Base-by-base conservation (phyloP, 352 stramenopile species). In the Phytophthora boehmeriae region DNA sequence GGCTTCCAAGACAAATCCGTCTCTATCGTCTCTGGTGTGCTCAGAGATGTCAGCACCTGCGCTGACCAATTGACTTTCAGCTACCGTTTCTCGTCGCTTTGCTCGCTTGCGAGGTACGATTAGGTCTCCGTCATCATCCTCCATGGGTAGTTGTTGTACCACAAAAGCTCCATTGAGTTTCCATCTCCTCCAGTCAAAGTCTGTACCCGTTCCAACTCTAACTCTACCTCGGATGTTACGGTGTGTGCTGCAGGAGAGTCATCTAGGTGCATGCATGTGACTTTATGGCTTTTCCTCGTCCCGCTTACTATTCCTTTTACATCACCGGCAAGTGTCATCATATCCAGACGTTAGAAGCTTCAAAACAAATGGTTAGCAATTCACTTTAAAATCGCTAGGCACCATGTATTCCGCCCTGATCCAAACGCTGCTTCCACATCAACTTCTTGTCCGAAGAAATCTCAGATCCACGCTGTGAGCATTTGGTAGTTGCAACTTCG, bases 401-500 rank as follows among this genome's bases (percentile, higher is more conserved):
- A 63, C 46, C 54, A 53, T 60, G 23, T 32, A 36, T 4, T 4
- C 52, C 17, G n/a, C 43, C 19, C 11, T 27, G 28, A 5, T 70
- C 28, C 6, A 77, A 30, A 46, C 6, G 13, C 22, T 52, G 47
- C 13, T 63, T 22, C 67, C 63, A 85, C 25, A 58, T 30, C n/a
- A 43, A 22, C 2, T 73, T 19, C 27, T 66, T 54, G 9, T 70
- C 56, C 0, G 9, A 8, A 10, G 54, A 50, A 23, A 92, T 56
- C 16, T 69, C 57, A 10, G 90, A 88, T 8, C 83, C 86, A 50
- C 73, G 57, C 47, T 88, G 76, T 17, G 57, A 38, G 52, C 86
- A 94, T 56, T 92, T 92, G 5, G 53, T 38, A 6, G 81, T 86
- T 1, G 77, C 86, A 36, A 91, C 66, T 2, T 73, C 60, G 45